Conservation (phyloP, 768 basidiomycete genomes). For the Rhizopogon salebrosus region DNA sequence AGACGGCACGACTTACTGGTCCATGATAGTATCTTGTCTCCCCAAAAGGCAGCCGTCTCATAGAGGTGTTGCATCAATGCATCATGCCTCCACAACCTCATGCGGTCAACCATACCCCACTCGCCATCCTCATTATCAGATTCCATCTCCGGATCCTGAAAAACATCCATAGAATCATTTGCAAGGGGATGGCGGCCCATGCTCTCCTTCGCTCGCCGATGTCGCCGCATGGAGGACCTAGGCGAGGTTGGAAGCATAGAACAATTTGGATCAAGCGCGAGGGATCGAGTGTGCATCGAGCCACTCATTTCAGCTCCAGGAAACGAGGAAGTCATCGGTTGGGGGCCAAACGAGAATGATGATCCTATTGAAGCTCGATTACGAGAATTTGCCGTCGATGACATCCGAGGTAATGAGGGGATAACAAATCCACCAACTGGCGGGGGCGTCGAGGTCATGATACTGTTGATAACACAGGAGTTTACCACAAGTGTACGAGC, state of each 20-base stretch:
- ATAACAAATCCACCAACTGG: conserved; percentile 38
- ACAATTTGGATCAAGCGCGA: conserved; percentile 73
- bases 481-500: too few species aligned
- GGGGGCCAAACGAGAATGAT: conserved; percentile 81
- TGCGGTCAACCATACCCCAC: conserved; percentile 90
- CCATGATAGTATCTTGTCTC: conserved; percentile 94
- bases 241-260: conserved; percentile 75
- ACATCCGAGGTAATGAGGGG: conserved; percentile 44
- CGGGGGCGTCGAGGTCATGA: conserved; percentile 44
- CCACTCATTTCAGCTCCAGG: conserved; percentile 60
- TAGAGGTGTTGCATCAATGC: conserved; percentile 98
- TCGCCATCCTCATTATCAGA: conserved; percentile 59
- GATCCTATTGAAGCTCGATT: conserved; percentile 68
- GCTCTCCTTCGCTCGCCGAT: conserved; percentile 50
- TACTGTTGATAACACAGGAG: neutral
- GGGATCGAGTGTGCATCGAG: conserved; percentile 47
- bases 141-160: conserved; percentile 60
- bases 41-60: conserved; percentile 97
- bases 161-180: conserved; percentile 70
- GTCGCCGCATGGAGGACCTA: conserved; percentile 58
- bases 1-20: conserved; percentile 63
- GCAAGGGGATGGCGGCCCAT: conserved; percentile 66
- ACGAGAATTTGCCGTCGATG: conserved; percentile 51
- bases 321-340: conserved; percentile 68
- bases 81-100: conserved; percentile 96